Conservation (phyloP, 2,329 filamentous ascomycete species). For the Gnomoniopsis smithogilvyi region DNA sequence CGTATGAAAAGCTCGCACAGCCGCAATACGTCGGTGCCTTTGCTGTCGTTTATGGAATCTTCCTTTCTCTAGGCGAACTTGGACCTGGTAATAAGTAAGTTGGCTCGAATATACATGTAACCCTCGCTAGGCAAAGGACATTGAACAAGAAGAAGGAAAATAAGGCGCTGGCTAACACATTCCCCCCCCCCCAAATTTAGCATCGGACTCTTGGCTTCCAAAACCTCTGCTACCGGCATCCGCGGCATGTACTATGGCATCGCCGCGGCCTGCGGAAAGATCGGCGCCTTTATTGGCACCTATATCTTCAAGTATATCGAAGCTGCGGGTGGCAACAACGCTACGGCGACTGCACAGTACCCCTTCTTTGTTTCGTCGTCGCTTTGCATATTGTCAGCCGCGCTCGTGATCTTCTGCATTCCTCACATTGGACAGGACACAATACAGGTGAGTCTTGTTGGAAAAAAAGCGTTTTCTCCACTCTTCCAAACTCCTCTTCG, state of each 20-base stretch:
- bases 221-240: conserved; percentile 86
- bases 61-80: conserved; percentile 73
- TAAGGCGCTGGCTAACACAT: neutral
- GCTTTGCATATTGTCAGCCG: conserved; percentile 72
- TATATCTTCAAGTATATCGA: conserved; percentile 77
- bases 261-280: conserved; percentile 70
- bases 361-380: conserved; percentile 84
- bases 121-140: no score
- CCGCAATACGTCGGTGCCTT: conserved; percentile 69
- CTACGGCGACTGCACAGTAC: conserved; percentile 67
- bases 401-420: conserved; percentile 61
- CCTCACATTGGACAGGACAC: conserved; percentile 84
- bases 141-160: no score
- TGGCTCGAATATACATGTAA: no score
- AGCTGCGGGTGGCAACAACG: conserved; percentile 52
- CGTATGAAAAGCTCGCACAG: conserved; percentile 67
- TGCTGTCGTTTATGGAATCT: conserved; percentile 76
- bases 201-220: conserved; percentile 81
- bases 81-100: conserved; percentile 76
- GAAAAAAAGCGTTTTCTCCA: no score
- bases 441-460: conserved; percentile 48
- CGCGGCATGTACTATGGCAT: conserved; percentile 74
- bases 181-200: conserved; percentile 44
- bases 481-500: no score
- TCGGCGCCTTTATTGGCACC: conserved; percentile 81